phyloP scores from a whole-genome alignment of 140 eudicot species.

The Ambrosia hybrid region DNA sequence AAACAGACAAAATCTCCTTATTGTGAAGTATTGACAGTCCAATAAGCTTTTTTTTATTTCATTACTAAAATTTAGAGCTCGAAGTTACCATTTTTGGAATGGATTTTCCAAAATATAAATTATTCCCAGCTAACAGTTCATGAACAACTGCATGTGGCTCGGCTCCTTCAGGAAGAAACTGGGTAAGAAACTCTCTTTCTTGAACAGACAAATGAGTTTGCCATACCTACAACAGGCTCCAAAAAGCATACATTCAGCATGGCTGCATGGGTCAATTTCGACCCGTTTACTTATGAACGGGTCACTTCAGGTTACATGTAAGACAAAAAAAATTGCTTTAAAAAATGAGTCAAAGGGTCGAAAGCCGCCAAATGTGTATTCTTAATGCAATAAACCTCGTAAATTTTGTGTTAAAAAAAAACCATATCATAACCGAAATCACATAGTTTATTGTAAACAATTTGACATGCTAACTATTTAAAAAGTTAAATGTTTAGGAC shows the following conservation, averaged over 20 bases:
- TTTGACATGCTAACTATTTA: too few species aligned
- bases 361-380: background rate
- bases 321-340: background rate
- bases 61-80: slow-evolving; percentile 17
- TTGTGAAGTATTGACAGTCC: too few species aligned
- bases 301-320: background rate
- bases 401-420: background rate
- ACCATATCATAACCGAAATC: background rate
- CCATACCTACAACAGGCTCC: slow-evolving; percentile 66
- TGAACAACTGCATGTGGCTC: slow-evolving; percentile 56
- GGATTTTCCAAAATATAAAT: slow-evolving; percentile 82
- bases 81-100: slow-evolving; percentile 62
- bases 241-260: slow-evolving; percentile 1
- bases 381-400: background rate
- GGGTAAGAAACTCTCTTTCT: slow-evolving; percentile 67
- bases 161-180: slow-evolving; percentile 69
- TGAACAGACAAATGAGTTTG: slow-evolving; percentile 59
- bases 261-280: background rate
- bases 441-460: background rate
- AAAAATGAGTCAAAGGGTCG: background rate
- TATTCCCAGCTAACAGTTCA: slow-evolving; percentile 70
- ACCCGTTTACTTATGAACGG: background rate
- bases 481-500: background rate
- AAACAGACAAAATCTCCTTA: too few species aligned
- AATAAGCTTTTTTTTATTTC: slow-evolving; percentile 8